Conservation (phyloP, 345 rosid genomes). For the Heritiera littoralis region DNA sequence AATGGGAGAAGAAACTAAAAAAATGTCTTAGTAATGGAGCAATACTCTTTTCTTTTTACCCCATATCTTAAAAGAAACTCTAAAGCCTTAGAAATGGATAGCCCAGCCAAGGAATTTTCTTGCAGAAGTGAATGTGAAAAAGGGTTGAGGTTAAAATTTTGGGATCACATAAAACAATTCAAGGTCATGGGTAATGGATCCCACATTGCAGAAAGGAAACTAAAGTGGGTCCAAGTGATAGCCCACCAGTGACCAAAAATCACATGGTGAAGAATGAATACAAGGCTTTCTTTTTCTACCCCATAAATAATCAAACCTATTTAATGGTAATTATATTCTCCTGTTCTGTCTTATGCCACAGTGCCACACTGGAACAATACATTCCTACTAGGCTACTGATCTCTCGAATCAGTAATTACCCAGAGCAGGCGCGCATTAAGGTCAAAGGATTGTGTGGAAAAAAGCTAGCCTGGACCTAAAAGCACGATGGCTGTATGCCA, state of each 20-base stretch:
- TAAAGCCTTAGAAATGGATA: background rate
- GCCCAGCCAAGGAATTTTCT: background rate
- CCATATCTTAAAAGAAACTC: background rate
- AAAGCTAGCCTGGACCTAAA: background rate
- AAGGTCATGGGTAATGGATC: background rate
- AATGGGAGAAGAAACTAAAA: background rate
- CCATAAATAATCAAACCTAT: background rate
- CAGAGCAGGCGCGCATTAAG: background rate
- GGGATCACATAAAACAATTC: background rate
- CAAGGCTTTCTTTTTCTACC: background rate
- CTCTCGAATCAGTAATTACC: too few species aligned
- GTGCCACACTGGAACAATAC: too few species aligned
- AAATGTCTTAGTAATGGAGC: background rate
- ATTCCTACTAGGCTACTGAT: too few species aligned
- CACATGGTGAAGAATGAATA: background rate
- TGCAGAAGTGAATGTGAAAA: background rate
- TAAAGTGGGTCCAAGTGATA: background rate
- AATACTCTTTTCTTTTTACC: background rate
- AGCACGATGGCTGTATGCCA: conserved; percentile 1
- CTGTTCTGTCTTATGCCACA: too few species aligned
- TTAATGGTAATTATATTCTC: background rate
- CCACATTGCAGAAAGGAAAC: background rate
- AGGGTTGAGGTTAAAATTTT: background rate
- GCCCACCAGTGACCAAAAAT: conserved; percentile 12
- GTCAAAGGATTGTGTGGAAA: background rate